A percentile compares a stretch with the other conserved stretches of the same genome.
Conservation (phyloP, 2,329 filamentous ascomycete genomes). For the Alternaria longipes region DNA sequence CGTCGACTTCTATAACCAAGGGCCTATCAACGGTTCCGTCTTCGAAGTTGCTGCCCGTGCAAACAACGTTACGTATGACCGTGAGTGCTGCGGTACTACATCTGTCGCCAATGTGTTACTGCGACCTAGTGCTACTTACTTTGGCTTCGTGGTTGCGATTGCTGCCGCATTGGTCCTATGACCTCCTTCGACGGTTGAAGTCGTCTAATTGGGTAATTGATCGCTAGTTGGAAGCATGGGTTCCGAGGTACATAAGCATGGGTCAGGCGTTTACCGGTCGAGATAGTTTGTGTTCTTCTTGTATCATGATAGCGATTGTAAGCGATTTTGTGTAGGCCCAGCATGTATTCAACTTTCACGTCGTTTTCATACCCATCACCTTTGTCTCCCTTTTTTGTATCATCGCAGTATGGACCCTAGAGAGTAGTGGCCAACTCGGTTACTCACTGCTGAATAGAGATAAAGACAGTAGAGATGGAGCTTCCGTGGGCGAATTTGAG, state of each 20-base stretch:
- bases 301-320: slow-evolving; percentile 6
- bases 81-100: slow-evolving; percentile 64
- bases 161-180: slow-evolving; percentile 31
- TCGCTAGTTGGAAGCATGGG: background rate
- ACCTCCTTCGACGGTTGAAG: slow-evolving; percentile 1
- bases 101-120: slow-evolving; percentile 23
- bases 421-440: background rate
- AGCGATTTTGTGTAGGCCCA: background rate
- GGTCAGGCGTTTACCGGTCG: background rate
- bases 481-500: background rate
- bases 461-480: background rate
- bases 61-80: slow-evolving; percentile 76
- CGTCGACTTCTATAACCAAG: slow-evolving; percentile 54
- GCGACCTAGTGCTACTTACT: slow-evolving; percentile 24
- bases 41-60: slow-evolving; percentile 57
- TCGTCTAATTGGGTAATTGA: slow-evolving; percentile 1
- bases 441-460: background rate
- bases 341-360: background rate
- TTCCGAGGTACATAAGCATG: background rate
- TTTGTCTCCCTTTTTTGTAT: background rate
- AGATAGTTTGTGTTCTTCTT: background rate
- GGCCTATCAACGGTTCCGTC: slow-evolving; percentile 49
- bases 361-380: background rate
- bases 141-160: slow-evolving; percentile 30
- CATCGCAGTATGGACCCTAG: background rate